These are phyloP conservation scores for Proteromonas lacertae DNA, from an alignment of 352 stramenopile genomes.

Conservation along the genomic window DNA sequence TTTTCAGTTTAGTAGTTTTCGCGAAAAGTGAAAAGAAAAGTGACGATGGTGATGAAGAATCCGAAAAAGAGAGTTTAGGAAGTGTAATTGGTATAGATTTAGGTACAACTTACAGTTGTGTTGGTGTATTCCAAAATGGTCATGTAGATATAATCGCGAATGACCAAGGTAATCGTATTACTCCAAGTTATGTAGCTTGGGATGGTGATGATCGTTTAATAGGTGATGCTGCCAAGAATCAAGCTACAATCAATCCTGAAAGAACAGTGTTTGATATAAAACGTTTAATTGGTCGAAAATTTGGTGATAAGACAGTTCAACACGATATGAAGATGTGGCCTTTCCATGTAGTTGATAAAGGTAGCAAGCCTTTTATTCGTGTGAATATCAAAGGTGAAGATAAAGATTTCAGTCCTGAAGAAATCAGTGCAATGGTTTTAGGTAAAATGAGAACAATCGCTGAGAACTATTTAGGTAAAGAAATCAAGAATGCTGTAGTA, in stretches of 20 bases:
- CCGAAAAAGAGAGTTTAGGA: slow-evolving; percentile 5
- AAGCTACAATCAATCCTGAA: slow-evolving; percentile 87
- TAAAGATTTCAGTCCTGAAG: slow-evolving; percentile 63
- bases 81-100: slow-evolving; percentile 29
- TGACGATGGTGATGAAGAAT: too few relatives aligned
- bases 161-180: slow-evolving; percentile 89
- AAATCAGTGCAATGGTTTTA: slow-evolving; percentile 95
- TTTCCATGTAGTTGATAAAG: slow-evolving; percentile 66
- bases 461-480: slow-evolving; percentile 79
- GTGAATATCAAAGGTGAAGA: slow-evolving; percentile 48
- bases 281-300: slow-evolving; percentile 84
- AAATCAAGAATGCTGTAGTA: too few relatives aligned
- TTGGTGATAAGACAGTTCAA: slow-evolving; percentile 84
- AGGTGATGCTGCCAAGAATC: slow-evolving; percentile 92
- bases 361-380: slow-evolving; percentile 56
- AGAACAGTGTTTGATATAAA: slow-evolving; percentile 99
- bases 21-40: too few relatives aligned
- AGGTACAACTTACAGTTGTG: slow-evolving; percentile 26
- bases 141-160: slow-evolving; percentile 84
- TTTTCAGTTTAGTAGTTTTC: too few relatives aligned
- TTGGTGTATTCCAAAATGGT: slow-evolving; percentile 29
- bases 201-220: slow-evolving; percentile 72
- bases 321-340: slow-evolving; percentile 87
- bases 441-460: slow-evolving; percentile 95
- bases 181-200: slow-evolving; percentile 88